These are phyloP conservation scores for Nothomitra cinnamomea DNA, from an alignment of 2,329 filamentous ascomycete genomes.

Conservation along the genomic window DNA sequence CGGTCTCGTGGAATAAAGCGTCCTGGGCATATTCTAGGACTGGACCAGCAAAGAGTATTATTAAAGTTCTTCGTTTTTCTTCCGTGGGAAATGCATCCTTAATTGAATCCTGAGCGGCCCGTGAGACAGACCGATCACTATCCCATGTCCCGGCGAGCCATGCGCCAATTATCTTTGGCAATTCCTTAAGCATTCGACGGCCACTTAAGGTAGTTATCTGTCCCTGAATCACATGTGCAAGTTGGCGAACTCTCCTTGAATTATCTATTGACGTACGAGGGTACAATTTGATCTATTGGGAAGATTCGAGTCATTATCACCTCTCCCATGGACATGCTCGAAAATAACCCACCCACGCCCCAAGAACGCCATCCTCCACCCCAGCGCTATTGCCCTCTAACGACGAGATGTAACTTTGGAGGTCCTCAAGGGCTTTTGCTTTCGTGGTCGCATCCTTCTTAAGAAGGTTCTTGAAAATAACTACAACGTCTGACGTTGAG, in stretches of 20 bases:
- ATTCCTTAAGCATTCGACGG: slow-evolving; percentile 66
- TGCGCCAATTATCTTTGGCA: slow-evolving; percentile 64
- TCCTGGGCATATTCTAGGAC: slow-evolving; percentile 71
- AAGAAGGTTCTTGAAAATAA: slow-evolving; percentile 79
- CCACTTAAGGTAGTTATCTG: slow-evolving; percentile 40
- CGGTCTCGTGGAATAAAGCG: slow-evolving; percentile 60
- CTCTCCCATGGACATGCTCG: slow-evolving; percentile 18
- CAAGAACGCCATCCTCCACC: slow-evolving; percentile 65
- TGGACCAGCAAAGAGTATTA: slow-evolving; percentile 62
- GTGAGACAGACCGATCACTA: slow-evolving; percentile 57
- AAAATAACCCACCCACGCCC: slow-evolving; percentile 60
- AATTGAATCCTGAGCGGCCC: slow-evolving; percentile 62
- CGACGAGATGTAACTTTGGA: slow-evolving; percentile 47
- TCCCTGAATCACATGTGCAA: slow-evolving; percentile 62
- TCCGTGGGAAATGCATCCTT: slow-evolving; percentile 58
- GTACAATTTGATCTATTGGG: slow-evolving; percentile 58
- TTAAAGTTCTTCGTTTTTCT: slow-evolving; percentile 62
- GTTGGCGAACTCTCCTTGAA: slow-evolving; percentile 70
- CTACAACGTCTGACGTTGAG: slow-evolving; percentile 63
- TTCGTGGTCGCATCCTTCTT: slow-evolving; percentile 94
- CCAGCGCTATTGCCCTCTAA: slow-evolving; percentile 37
- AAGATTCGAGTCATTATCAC: slow-evolving; percentile 21
- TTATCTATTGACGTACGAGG: slow-evolving; percentile 83
- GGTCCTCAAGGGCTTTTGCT: slow-evolving; percentile 73
- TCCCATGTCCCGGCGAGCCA: slow-evolving; percentile 89